A percentile compares a stretch with the other conserved stretches of the same genome.
Evolutionary conservation across 1,139 yeast species (phyloP).

Genomic region (Debaryomyces sp.): DNA sequence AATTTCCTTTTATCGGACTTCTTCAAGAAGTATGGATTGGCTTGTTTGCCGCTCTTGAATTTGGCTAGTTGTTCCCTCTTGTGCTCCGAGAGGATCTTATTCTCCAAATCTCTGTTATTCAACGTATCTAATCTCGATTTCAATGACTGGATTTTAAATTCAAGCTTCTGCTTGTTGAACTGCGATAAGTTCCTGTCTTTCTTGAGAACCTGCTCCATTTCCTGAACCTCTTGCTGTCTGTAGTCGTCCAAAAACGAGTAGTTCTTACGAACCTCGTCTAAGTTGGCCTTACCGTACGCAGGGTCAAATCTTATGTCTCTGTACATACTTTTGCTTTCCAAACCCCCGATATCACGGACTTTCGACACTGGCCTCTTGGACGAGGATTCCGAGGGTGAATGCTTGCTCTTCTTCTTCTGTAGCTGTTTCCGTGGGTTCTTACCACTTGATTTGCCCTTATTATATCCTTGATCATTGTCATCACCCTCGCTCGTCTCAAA

Average conservation of each 20-base stretch:
- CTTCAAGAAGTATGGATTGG: constrained; percentile 65
- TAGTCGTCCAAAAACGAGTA: constrained; percentile 87
- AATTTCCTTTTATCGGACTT: constrained; percentile 81
- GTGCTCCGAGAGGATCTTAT: constrained; percentile 57
- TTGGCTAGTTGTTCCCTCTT: constrained; percentile 50
- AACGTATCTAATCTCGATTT: constrained; percentile 78
- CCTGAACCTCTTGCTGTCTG: constrained; percentile 67
- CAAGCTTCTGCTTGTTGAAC: constrained; percentile 56
- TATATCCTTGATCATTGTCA: constrained; percentile 6
- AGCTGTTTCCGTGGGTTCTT: constrained; percentile 12
- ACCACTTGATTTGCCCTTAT: constrained; percentile 12
- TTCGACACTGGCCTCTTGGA: constrained; percentile 71
- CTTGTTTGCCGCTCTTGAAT: constrained; percentile 51
- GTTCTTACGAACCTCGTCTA: constrained; percentile 64
- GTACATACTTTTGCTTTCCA: constrained; percentile 53
- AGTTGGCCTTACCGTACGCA: constrained; percentile 83
- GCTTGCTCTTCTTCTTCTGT: constrained; percentile 53
- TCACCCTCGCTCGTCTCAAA: constrained; percentile 5
- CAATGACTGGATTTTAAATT: constrained; percentile 57
- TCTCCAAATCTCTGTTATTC: constrained; percentile 75
- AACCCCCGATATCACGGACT: constrained; percentile 76
- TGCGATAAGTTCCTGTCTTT: constrained; percentile 56
- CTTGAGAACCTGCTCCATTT: constrained; percentile 58
- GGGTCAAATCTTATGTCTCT: constrained; percentile 89
- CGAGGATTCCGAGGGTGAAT: constrained; percentile 79